Base-by-base conservation (phyloP, 768 basidiomycete genomes). In the Hypholoma sublateritium region DNA sequence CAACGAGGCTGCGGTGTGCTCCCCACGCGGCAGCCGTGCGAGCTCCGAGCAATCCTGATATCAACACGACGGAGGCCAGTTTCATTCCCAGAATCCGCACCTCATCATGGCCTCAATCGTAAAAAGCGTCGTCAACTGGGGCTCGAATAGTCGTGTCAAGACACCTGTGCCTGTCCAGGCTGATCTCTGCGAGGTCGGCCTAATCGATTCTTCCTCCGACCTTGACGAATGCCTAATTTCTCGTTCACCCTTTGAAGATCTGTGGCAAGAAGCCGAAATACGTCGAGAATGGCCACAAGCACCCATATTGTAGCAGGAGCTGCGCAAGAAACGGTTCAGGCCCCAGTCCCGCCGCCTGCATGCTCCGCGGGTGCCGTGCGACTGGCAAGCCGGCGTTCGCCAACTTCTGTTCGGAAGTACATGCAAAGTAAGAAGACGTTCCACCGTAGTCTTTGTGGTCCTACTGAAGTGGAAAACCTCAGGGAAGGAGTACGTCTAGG, bases 251-350 rank as follows among this genome's bases (percentile, higher is more conserved):
- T 43, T 16, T 25, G 49, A 55, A 87, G 86, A 77, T 77, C 56
- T 87, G 86, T 69, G 79, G 81, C 13, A 74, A 74, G 57, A 85
- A 78, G 67, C 83, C 84, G 13, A 87, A 83, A 72, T 86, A 79
- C 65, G 69, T 83, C n/a, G 86, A 86, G 61, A 77, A 80, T 58
- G 86, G 85, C 16, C 69, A 74, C 59, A 76, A 76, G 59, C 84
- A 86, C 62, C 76, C 80, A 32, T 87, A 81, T 65, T 87, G 85
- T 63, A 77, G 86, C 62, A 82, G 77, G 61, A 83, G 79, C 49
- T 87, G 85, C 65, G 85, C 85, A 53, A 74, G 82, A 45, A 77
- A 70, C 58, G 77, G 73, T 41, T 69, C 73, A 57, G 74, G 70
- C 41, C 62, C 70, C 41, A 73, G 65, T 57, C 71, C 76, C 17